Evolutionary conservation across 371 early-diverging fungal genomes (phyloP).

Genomic region (Haplosporangium sp.): DNA sequence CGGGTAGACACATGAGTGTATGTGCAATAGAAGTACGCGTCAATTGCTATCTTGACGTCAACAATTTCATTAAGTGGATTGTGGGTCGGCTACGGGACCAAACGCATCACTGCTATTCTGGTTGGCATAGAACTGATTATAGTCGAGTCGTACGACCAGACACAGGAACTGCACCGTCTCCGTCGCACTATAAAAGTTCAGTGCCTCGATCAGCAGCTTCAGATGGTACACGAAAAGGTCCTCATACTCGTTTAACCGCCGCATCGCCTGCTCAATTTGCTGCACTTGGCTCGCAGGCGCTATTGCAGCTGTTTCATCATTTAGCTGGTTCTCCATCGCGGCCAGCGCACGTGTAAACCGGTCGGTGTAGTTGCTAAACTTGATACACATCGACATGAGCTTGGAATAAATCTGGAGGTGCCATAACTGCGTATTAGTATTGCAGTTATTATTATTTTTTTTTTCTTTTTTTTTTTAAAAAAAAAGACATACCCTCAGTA

Average conservation of each 20-base stretch:
- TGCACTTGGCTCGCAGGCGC: constrained; percentile 23
- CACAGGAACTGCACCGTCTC: constrained; percentile 80
- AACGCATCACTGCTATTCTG: constrained; percentile 12
- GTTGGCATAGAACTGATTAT: constrained; percentile 68
- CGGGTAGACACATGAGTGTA: too few species aligned
- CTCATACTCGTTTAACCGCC: constrained; percentile 67
- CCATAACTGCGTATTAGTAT: not conserved
- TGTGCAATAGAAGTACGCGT: too few species aligned
- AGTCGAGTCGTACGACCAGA: constrained; percentile 83
- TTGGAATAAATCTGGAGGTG: constrained; percentile 73
- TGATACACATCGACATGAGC: constrained; percentile 73
- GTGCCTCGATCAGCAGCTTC: constrained; percentile 76
- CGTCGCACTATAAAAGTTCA: constrained; percentile 80
- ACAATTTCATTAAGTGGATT: not conserved
- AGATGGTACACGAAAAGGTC: constrained; percentile 73
- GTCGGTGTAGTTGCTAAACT: constrained; percentile 72
- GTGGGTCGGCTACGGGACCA: not conserved
- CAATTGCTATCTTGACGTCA: too few species aligned
- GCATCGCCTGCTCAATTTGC: constrained; percentile 54
- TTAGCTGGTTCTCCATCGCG: constrained; percentile 59
- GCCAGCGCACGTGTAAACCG: constrained; percentile 56
- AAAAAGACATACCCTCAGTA: constrained; percentile 84
- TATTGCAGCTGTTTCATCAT: constrained; percentile 58
- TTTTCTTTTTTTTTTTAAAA: too few species aligned
- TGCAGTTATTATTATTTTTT: too few species aligned